These are phyloP conservation scores for Shiraia sp. DNA, from an alignment of 2,329 filamentous ascomycete species.

Conservation along the genomic window DNA sequence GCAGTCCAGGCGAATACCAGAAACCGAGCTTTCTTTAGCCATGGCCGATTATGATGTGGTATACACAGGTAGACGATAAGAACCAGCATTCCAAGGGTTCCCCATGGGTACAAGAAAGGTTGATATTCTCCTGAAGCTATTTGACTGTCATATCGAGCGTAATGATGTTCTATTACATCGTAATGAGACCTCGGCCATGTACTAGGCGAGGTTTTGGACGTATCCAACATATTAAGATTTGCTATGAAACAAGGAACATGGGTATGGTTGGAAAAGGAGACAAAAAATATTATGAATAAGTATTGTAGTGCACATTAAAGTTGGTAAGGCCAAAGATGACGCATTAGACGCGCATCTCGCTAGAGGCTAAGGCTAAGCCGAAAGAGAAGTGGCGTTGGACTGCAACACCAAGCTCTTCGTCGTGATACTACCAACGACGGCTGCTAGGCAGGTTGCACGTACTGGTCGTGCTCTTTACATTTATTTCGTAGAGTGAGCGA, in stretches of 20 bases:
- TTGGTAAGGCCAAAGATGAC: conserved; percentile 24
- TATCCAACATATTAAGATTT: conserved; percentile 9
- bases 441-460: not conserved
- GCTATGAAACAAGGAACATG: too few species aligned
- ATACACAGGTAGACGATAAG: conserved; percentile 57
- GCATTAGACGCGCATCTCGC: conserved; percentile 30
- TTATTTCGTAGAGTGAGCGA: too few species aligned
- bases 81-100: conserved; percentile 42
- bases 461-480: too few species aligned
- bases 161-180: conserved; percentile 42
- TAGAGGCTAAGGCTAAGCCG: conserved; percentile 19
- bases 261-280: too few species aligned
- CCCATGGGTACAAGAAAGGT: conserved; percentile 52
- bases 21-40: conserved; percentile 49
- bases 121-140: conserved; percentile 46
- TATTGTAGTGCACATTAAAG: too few species aligned
- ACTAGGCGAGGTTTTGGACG: conserved; percentile 14
- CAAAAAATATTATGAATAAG: not conserved
- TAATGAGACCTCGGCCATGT: conserved; percentile 42
- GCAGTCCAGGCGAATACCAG: conserved; percentile 51
- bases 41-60: conserved; percentile 49
- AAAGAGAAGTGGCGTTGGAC: conserved; percentile 11
- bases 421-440: conserved; percentile 22
- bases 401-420: conserved; percentile 44
- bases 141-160: conserved; percentile 45